These are phyloP conservation scores for Pseudomassariella vexata DNA, from an alignment of 2,329 filamentous ascomycete genomes.

Conservation along the genomic window DNA sequence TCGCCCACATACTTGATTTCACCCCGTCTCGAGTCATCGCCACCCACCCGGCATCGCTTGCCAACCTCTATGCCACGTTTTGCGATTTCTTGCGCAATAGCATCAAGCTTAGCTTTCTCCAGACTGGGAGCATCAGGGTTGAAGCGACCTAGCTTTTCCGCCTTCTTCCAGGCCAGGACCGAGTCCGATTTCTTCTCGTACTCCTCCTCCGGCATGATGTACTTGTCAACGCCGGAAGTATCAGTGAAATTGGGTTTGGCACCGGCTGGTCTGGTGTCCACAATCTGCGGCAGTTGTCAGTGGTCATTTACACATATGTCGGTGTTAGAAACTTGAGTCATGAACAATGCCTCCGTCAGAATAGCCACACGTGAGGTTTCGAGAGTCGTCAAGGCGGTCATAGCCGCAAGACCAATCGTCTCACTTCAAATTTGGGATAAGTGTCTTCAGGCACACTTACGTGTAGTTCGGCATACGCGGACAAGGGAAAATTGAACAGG, in stretches of 20 bases:
- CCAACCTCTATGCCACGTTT: constrained; percentile 61
- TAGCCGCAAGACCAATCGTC: too few species aligned
- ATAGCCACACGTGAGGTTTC: too few species aligned
- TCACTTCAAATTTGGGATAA: too few species aligned
- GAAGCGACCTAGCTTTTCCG: constrained; percentile 93
- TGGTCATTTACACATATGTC: too few species aligned
- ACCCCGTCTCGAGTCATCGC: constrained; percentile 64
- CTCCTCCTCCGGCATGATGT: constrained; percentile 76
- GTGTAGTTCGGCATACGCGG: constrained; percentile 71
- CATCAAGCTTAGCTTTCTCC: constrained; percentile 65
- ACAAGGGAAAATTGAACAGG: constrained; percentile 60
- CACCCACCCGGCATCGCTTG: constrained; percentile 58
- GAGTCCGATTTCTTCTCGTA: constrained; percentile 85
- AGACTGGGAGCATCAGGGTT: constrained; percentile 75
- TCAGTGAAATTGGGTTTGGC: constrained; percentile 78
- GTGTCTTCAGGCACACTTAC: constrained; percentile 65
- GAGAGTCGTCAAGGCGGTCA: too few species aligned
- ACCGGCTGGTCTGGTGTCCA: constrained; percentile 70
- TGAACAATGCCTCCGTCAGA: too few species aligned
- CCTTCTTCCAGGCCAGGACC: constrained; percentile 91
- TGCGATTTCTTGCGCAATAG: constrained; percentile 63
- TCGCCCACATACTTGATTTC: constrained; percentile 66
- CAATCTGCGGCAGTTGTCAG: constrained; percentile 49
- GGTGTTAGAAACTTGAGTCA: constrained; percentile 4
- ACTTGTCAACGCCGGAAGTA: constrained; percentile 78